A percentile compares a stretch with the other conserved stretches of the same genome.
These are phyloP conservation scores for Trypethelium eluteriae DNA, from an alignment of 495 filamentous ascomycete species.

Conservation along the genomic window DNA sequence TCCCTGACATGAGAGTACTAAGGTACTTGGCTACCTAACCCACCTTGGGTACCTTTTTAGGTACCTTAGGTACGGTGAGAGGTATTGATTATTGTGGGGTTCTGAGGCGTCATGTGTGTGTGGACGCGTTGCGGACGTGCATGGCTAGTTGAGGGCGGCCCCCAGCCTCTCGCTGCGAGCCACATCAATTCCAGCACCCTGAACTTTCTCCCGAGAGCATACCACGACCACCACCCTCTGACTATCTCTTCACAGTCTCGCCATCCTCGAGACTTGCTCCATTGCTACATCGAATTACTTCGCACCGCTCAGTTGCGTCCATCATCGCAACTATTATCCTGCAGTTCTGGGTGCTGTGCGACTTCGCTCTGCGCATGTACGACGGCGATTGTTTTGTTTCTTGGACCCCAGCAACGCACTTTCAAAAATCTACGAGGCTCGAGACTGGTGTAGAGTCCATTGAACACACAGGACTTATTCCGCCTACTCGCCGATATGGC, in stretches of 20 bases:
- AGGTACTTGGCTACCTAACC: too few species aligned
- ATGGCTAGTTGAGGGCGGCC: not conserved
- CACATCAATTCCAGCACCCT: not conserved
- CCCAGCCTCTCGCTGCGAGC: slow-evolving; percentile 5
- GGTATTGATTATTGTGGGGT: too few species aligned
- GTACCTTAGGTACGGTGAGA: too few species aligned
- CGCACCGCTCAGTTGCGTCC: not conserved
- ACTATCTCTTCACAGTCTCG: not conserved
- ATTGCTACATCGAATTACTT: not conserved
- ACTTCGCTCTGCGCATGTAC: not conserved
- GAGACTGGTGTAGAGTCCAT: not conserved
- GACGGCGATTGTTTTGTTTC: not conserved
- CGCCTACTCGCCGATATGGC: slow-evolving; percentile 41
- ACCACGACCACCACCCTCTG: not conserved
- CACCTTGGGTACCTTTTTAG: too few species aligned
- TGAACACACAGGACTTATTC: not conserved
- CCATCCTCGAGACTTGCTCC: not conserved
- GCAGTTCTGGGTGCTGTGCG: not conserved
- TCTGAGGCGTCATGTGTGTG: too few species aligned
- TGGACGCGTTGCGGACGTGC: slow-evolving; percentile 5
- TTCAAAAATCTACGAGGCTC: not conserved
- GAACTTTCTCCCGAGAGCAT: not conserved
- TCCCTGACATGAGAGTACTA: too few species aligned
- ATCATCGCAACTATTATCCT: not conserved
- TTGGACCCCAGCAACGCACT: not conserved